Evolutionary conservation across 2,329 filamentous ascomycete species (phyloP), one percentile per base, ranked within the genome.

Genomic region (Exophiala alcalophila): DNA sequence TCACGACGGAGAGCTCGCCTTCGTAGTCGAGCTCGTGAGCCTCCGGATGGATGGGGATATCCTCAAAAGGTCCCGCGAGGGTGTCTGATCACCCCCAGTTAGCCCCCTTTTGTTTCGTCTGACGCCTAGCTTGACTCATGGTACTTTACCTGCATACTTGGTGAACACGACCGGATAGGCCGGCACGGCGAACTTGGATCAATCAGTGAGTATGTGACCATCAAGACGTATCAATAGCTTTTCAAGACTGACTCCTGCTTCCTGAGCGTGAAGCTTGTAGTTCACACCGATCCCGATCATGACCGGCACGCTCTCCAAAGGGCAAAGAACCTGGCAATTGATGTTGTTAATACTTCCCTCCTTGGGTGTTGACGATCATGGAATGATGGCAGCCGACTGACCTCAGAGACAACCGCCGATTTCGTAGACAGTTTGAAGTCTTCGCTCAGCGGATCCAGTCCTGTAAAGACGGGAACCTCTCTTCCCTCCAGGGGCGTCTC

Each of bases 281-380:
- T 55, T 56, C 26, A 56, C 25, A 2, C 52, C 52, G 9, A 56
- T 50, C 9, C 52, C 52, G 5, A 53, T 32, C 1, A 50, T 38
- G 18, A 56, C 33, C 2, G 54, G 52, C 3, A 47, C 39, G 11
- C 19, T 28, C 7, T 30, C 18, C 23, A 47, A 50, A 71, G 72
- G 3, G 71, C 71, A 48, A 66, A 72, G 48, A 53, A 62, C 5
- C 54, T 70, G 1, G n/a, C 65, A 67, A n/a, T n/a, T n/a, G n/a
- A n/a, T n/a, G n/a, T n/a, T n/a, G n/a, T n/a, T n/a, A n/a, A n/a
- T n/a, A n/a, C n/a, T n/a, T n/a, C n/a, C n/a, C n/a, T n/a, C n/a
- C n/a, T n/a, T n/a, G n/a, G n/a, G n/a, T n/a, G n/a, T n/a, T n/a
- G n/a, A n/a, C n/a, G n/a, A n/a, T n/a, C n/a, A n/a, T n/a, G n/a